Evolutionary conservation across 225 moss, liverwort and hornwort genomes (phyloP), one percentile per base, ranked within the genome.

Genomic region (Straminergon stramineum): DNA sequence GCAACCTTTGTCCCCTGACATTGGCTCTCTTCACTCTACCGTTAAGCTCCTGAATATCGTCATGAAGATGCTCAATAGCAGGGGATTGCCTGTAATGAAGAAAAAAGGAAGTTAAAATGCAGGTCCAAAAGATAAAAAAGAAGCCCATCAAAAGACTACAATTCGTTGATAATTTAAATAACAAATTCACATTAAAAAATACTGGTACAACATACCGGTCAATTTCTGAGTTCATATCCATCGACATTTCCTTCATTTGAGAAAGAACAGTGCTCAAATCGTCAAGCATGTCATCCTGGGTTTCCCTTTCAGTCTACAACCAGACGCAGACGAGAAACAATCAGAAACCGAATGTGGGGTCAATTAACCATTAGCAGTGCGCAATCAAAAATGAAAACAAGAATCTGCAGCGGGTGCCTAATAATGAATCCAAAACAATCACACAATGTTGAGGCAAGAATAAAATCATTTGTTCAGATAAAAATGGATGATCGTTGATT

Each of bases 191-290:
- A 41, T 24, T 34, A 14, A 14, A 67, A 63, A 65, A 53, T 13
- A 15, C 53, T 39, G 58, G 11, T n/a, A 39, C 19, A 21, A 35
- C 63, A 39, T 75, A 95, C 95, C 95, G 91, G 77, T 92, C 95
- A 79, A 95, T 39, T 91, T 95, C 95, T 71, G 93, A 79, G 51
- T 92, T 91, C 95, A 95, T 93, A 62, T 95, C 95, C 92, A 93
- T 92, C 12, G 95, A 95, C 93, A 95, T 90, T 88, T 95, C 95
- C 88, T 95, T 95, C 95, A 95, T 93, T 65, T 93, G 91, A 55
- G 93, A 89, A 14, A 95, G 24, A 39, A 93, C 92, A 71, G 83
- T 89, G 88, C 95, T 93, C 90, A 93, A 87, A 37, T 93, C 95
- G 56, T 92, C 93, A 65, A 95, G 93, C 93, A 93, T 92, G 19